Conservation (phyloP, 306 rosid genomes). For the Rosa persica region DNA sequence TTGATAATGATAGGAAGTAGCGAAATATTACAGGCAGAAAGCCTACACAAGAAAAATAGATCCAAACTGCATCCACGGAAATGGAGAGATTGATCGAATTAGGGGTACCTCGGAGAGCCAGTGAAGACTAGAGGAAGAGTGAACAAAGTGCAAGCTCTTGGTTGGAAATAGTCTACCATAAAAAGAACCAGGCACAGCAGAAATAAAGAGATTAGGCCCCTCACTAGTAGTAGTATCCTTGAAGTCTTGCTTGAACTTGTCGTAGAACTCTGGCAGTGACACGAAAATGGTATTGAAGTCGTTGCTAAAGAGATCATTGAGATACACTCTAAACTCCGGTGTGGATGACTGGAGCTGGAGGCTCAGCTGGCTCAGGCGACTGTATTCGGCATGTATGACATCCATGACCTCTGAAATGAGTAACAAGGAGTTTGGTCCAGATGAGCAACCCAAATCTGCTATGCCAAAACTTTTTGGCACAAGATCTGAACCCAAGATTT, state of each 20-base stretch:
- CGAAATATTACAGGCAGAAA: neutral
- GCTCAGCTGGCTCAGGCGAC: neutral
- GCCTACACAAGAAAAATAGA: too few species aligned
- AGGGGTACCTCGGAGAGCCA: conserved; percentile 60
- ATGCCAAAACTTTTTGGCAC: conserved; percentile 47
- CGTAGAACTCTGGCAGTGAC: conserved; percentile 60
- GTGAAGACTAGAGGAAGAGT: conserved; percentile 76
- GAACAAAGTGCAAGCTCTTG: conserved; percentile 50
- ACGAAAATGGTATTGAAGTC: conserved; percentile 28
- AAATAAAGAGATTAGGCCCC: conserved; percentile 35
- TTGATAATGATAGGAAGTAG: neutral
- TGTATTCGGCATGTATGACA: conserved; percentile 24
- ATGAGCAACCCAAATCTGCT: conserved; percentile 82
- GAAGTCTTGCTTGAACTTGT: conserved; percentile 16
- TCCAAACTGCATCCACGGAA: too few species aligned
- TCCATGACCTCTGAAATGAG: conserved; percentile 46
- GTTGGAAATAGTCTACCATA: conserved; percentile 54
- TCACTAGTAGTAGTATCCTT: neutral
- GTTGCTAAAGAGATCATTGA: conserved; percentile 68
- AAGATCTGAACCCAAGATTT: conserved; percentile 7
- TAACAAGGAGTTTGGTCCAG: conserved; percentile 65
- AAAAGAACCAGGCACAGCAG: conserved; percentile 56
- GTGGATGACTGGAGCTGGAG: neutral
- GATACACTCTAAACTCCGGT: conserved; percentile 45
- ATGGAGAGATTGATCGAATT: too few species aligned